Conservation (phyloP, 495 filamentous ascomycete genomes). For the Aspergillus sclerotioniger region DNA sequence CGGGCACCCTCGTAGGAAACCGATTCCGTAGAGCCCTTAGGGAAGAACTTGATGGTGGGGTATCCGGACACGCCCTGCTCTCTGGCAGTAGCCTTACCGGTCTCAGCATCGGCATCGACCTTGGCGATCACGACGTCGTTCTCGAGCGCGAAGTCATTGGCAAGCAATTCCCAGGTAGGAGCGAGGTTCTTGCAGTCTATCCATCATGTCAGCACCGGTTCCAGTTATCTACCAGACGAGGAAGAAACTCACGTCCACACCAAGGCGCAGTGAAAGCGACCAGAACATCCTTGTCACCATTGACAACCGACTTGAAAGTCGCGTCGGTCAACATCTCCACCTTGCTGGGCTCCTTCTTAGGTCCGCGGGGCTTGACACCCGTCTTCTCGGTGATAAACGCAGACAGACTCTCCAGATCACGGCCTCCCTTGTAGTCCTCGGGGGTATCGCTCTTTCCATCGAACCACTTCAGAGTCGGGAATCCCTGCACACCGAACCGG, state of each 20-base stretch:
- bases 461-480: constrained; percentile 97
- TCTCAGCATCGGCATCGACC: constrained; percentile 87
- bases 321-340: constrained; percentile 78
- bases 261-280: constrained; percentile 97
- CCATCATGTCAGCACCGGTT: too few relatives aligned
- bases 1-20: constrained; percentile 76
- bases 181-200: constrained; percentile 95
- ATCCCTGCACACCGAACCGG: constrained; percentile 85
- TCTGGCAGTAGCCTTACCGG: constrained; percentile 71
- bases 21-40: constrained; percentile 74
- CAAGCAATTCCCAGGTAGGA: constrained; percentile 85
- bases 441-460: constrained; percentile 93
- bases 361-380: constrained; percentile 70
- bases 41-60: constrained; percentile 98
- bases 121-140: constrained; percentile 81
- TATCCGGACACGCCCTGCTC: constrained; percentile 80
- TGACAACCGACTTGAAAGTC: constrained; percentile 74
- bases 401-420: constrained; percentile 83
- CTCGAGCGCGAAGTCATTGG: constrained; percentile 77
- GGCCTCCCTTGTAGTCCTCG: constrained; percentile 77
- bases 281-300: constrained; percentile 83
- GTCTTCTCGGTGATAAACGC: constrained; percentile 87
- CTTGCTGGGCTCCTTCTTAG: constrained; percentile 67
- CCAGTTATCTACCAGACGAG: constrained; percentile 2
- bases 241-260: constrained; percentile 84